phyloP scores from a whole-genome alignment of 306 rosid species.

The Cicer yamashitae region DNA sequence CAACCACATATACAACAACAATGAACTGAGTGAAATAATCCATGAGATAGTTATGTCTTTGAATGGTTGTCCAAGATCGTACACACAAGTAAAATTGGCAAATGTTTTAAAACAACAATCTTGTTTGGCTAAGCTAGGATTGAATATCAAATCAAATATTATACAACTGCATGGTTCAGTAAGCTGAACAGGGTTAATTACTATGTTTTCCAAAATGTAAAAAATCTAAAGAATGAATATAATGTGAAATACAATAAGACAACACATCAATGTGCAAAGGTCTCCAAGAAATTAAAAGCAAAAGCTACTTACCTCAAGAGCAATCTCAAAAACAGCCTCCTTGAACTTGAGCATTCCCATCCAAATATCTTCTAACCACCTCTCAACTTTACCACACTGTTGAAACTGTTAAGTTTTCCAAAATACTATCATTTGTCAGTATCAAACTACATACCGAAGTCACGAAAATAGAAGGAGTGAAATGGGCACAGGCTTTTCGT shows the following conservation, averaged over 20 bases:
- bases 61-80: slow-evolving; percentile 15
- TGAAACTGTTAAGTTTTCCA: slow-evolving; percentile 64
- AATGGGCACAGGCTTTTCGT: not conserved
- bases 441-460: slow-evolving; percentile 33
- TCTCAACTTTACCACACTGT: slow-evolving; percentile 83
- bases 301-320: slow-evolving; percentile 71
- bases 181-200: slow-evolving; percentile 1
- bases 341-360: slow-evolving; percentile 85
- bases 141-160: slow-evolving; percentile 24
- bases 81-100: slow-evolving; percentile 2
- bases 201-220: slow-evolving; percentile 18
- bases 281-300: slow-evolving; percentile 33
- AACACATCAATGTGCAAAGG: not conserved
- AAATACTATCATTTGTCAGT: slow-evolving; percentile 43
- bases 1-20: slow-evolving; percentile 7
- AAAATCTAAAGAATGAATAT: slow-evolving; percentile 21
- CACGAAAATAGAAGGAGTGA: not conserved
- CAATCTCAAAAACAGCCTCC: slow-evolving; percentile 77
- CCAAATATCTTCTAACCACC: slow-evolving; percentile 99
- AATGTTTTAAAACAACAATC: slow-evolving; percentile 23
- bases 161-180: slow-evolving; percentile 11
- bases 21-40: slow-evolving; percentile 13
- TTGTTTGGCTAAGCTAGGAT: slow-evolving; percentile 31
- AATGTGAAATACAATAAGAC: slow-evolving; percentile 20
- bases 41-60: slow-evolving; percentile 7